Evolutionary conservation across 1,284 basidiomycete genomes (phyloP).

Genomic region (Austropuccinia psidii): DNA sequence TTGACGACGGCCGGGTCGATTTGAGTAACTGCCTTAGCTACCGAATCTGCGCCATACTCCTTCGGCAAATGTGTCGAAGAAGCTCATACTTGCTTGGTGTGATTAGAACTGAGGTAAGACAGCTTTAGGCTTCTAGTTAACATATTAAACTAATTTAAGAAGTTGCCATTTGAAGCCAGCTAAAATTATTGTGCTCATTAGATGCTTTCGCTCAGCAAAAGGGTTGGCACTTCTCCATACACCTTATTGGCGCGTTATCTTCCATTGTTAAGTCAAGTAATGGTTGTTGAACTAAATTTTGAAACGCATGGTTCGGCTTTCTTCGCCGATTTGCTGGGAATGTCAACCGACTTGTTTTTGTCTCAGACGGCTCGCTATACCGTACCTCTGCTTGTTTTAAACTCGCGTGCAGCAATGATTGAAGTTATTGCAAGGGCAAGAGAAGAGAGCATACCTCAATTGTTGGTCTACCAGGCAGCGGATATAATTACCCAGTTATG

Average conservation of each 20-base stretch:
- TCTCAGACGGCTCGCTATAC: conserved; percentile 8
- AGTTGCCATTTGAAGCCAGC: neutral
- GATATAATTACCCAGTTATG: conserved; percentile 29
- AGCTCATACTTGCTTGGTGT: conserved; percentile 30
- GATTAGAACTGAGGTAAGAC: conserved; percentile 26
- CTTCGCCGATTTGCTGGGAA: conserved; percentile 28
- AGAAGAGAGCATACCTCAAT: conserved; percentile 10
- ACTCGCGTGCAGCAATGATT: neutral
- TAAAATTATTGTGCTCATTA: neutral
- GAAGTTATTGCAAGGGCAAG: conserved; percentile 15
- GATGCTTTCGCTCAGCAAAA: conserved; percentile 27
- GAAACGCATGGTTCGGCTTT: conserved; percentile 7
- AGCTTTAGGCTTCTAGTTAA: neutral
- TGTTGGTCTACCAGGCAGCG: conserved; percentile 4
- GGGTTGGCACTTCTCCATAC: conserved; percentile 6
- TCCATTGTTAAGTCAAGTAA: conserved; percentile 14
- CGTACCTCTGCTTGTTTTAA: conserved; percentile 24
- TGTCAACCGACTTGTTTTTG: conserved; percentile 10
- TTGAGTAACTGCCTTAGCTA: conserved; percentile 4
- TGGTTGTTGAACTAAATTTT: conserved; percentile 17
- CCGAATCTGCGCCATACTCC: conserved; percentile 25
- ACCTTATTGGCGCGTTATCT: conserved; percentile 5
- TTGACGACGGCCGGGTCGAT: conserved; percentile 14
- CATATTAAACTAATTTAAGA: neutral
- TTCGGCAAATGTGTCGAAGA: conserved; percentile 34